Evolutionary conservation across 2,329 filamentous ascomycete genomes (phyloP), one percentile per base, ranked within the genome.

Genomic region (Nigrograna mackinnonii): DNA sequence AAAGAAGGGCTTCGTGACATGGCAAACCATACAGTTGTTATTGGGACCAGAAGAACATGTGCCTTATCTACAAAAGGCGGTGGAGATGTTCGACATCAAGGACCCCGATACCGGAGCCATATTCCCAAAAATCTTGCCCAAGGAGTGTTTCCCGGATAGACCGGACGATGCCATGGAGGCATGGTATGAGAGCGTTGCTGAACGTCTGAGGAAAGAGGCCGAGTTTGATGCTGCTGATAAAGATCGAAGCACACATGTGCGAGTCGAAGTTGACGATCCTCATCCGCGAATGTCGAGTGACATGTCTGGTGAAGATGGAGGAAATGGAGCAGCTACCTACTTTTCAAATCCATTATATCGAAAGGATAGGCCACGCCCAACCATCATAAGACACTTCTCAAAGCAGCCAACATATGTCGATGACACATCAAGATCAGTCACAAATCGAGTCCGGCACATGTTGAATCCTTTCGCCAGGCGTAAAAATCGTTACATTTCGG

Each of bases 11-110:
- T 99, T 95, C 67, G 88, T 92, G 32, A 85, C 89, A 65, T 99
- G 92, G 92, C 87, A 96, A 73, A 90, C 89, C 0, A 87, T 97
- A 41, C 90, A 97, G 71, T 79, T 96, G 17, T 75, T 97, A 24
- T 79, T 97, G 2, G 88, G 85, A 2, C 94, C 94, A 0, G 86
- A 94, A 54, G 89, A 95, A 57, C 91, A 97, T 71, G 87, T 91
- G 1, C 83, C 83, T 0, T 92, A 91, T 57, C 69, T 99, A 18
- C 89, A 94, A 58, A 85, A 82, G 58, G 89, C 91, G 0, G 87
- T 95, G 3, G 79, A 79, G 47, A 77, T 87, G 50, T 96, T 91
- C 80, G 78, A 83, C 24, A 78, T 97, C 44, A 81, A 79, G 46
- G 83, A 95, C 57, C 87, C 87, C 0, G 80, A 83, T 32, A 90